Evolutionary conservation across 495 filamentous ascomycete species (phyloP).

Genomic region (Thermochaetoides thermophila): DNA sequence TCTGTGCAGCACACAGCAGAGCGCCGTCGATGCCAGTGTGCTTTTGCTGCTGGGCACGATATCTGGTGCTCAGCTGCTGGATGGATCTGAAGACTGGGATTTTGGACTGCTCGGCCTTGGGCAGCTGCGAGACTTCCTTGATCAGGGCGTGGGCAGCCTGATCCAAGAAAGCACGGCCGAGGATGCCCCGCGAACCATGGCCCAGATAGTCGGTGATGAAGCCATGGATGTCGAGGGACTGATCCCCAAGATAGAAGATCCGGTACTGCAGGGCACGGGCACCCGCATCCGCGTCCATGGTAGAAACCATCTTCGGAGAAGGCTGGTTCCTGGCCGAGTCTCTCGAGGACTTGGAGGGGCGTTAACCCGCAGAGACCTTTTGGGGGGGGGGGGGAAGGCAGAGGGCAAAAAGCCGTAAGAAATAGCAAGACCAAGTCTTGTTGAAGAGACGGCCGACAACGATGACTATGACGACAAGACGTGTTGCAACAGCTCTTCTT

Average conservation of each 20-base stretch:
- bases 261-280: no score
- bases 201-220: conserved; percentile 46
- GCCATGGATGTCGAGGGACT: conserved; percentile 56
- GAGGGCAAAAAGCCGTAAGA: no score
- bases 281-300: conserved; percentile 1
- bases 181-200: conserved; percentile 47
- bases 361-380: no score
- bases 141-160: conserved; percentile 45
- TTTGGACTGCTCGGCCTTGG: conserved; percentile 39
- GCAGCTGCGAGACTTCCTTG: conserved; percentile 46
- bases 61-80: conserved; percentile 54
- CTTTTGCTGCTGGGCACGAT: conserved; percentile 41
- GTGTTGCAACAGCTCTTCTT: no score
- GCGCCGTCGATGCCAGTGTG: conserved; percentile 50
- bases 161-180: conserved; percentile 52
- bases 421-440: no score
- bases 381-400: no score
- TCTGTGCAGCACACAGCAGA: conserved; percentile 53
- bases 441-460: no score
- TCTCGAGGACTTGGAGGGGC: no score
- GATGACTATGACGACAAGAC: no score
- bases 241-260: conserved; percentile 70
- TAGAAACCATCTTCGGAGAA: conserved; percentile 17
- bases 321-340: neutral
- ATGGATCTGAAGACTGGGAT: conserved; percentile 59